Base-by-base conservation (phyloP, 2,329 filamentous ascomycete genomes). In the Aspergillus viridinutans region DNA sequence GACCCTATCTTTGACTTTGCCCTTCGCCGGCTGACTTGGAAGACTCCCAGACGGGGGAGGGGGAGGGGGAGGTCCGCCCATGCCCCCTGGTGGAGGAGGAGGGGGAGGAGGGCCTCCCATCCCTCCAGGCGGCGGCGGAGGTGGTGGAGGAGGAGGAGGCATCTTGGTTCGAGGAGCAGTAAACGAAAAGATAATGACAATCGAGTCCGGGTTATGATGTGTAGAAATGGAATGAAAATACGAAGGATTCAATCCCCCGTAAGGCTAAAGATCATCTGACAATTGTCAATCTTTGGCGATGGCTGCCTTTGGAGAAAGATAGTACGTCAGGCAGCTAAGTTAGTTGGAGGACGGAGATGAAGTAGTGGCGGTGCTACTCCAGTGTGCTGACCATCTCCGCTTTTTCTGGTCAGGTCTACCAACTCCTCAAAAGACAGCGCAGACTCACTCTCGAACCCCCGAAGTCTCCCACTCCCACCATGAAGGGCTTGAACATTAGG, bases 101-200 rank as follows among this genome's bases (percentile, higher is more conserved):
- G 88, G 89, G 50, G 88, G 78, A 23, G 86, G 87, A 64, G 81
- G 81, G 69, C 84, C 85, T 67, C 79, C 79, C 61, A 77, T 72
- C 35, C 79, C 80, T 56, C 83, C 83, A 66, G 80, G 78, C 55
- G 83, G 84, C 54, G 87, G 89, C 1, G 88, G 89, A 10, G 89
- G 88, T 2, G 89, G 88, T 54, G 88, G 87, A 49, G 86, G 83
- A 52, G 83, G 83, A 67, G 77, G 74, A 65, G 78, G 76, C 72
- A 77, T 77, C 52, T 57, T 70, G 58, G 59, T 55, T 58, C 56
- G 45, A 58, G 53, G 48, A 56, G 49, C 45, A 56, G 57, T 42
- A 49, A n/a, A 57, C 3, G 17, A 49, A 56, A 48, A 29, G 40
- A 38, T 50, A 17, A 50, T 25, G 50, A 29, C 20, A 26, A 25